phyloP scores from a whole-genome alignment of 1,139 yeast genomes.

The Zygotorulaspora mrakii region DNA sequence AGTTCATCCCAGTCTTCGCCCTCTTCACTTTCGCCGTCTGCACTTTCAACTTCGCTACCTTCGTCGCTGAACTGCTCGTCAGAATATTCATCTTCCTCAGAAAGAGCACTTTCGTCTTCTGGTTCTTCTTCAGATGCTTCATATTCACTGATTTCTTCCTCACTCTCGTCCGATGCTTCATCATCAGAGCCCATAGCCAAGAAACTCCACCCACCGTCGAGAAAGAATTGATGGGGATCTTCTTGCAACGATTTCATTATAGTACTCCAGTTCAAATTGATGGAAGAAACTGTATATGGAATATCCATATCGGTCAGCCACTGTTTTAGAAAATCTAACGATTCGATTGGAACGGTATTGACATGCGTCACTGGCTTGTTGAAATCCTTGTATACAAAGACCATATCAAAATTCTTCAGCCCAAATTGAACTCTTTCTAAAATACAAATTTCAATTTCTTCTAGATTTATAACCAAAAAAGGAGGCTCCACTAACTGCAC shows the following conservation, averaged over 20 bases:
- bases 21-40: slow-evolving; percentile 50
- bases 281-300: slow-evolving; percentile 90
- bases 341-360: slow-evolving; percentile 90
- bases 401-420: slow-evolving; percentile 90
- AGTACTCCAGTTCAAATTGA: slow-evolving; percentile 92
- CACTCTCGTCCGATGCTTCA: slow-evolving; percentile 57
- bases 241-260: slow-evolving; percentile 91
- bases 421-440: slow-evolving; percentile 98
- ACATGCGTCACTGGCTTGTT: slow-evolving; percentile 83
- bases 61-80: slow-evolving; percentile 43
- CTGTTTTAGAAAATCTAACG: slow-evolving; percentile 86
- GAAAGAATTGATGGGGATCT: slow-evolving; percentile 91
- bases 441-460: slow-evolving; percentile 91
- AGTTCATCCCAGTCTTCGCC: slow-evolving; percentile 76
- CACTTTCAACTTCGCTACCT: slow-evolving; percentile 51
- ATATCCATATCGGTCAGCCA: slow-evolving; percentile 97
- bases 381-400: slow-evolving; percentile 90
- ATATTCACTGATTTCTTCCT: slow-evolving; percentile 43
- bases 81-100: slow-evolving; percentile 45
- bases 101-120: slow-evolving; percentile 65
- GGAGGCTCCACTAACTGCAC: slow-evolving; percentile 95
- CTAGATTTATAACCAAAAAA: slow-evolving; percentile 82
- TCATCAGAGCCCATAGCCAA: slow-evolving; percentile 68
- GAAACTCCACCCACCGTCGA: slow-evolving; percentile 96
- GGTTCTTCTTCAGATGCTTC: slow-evolving; percentile 57